These are phyloP conservation scores for Clarkia xantiana DNA, from an alignment of 345 rosid genomes.

Conservation along the genomic window DNA sequence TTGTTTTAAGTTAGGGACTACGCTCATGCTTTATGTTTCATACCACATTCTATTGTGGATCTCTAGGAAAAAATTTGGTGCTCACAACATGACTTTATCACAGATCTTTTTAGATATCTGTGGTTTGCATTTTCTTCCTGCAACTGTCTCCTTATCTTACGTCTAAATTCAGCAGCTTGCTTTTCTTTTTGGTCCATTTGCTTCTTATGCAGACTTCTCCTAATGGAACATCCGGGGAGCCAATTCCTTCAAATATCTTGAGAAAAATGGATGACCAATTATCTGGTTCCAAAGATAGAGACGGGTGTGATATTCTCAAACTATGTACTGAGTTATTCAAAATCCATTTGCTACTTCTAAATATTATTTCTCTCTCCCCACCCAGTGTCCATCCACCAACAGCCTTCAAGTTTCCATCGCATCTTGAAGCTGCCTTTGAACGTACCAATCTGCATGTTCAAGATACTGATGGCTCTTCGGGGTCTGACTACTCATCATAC, in stretches of 20 bases:
- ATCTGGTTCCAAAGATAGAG: constrained; percentile 13
- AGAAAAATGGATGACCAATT: constrained; percentile 12
- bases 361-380: neutral
- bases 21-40: neutral
- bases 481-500: constrained; percentile 11
- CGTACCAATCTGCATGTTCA: constrained; percentile 9
- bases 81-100: neutral
- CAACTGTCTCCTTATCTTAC: neutral
- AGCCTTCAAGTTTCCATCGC: constrained; percentile 32
- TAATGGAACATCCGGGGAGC: constrained; percentile 9
- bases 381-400: constrained; percentile 37
- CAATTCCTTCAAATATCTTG: constrained; percentile 15
- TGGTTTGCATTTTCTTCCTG: too few relatives aligned
- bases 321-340: neutral
- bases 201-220: constrained; percentile 24
- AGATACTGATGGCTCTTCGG: constrained; percentile 12
- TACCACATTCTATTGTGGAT: neutral
- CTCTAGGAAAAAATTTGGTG: neutral
- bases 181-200: neutral
- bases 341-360: constrained; percentile 7
- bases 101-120: neutral
- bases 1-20: neutral
- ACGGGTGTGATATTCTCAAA: constrained; percentile 17
- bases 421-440: constrained; percentile 16
- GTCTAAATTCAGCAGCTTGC: neutral